phyloP scores from a whole-genome alignment of 176 grass and related monocot genomes.

The Rhynchospora tenuis region DNA sequence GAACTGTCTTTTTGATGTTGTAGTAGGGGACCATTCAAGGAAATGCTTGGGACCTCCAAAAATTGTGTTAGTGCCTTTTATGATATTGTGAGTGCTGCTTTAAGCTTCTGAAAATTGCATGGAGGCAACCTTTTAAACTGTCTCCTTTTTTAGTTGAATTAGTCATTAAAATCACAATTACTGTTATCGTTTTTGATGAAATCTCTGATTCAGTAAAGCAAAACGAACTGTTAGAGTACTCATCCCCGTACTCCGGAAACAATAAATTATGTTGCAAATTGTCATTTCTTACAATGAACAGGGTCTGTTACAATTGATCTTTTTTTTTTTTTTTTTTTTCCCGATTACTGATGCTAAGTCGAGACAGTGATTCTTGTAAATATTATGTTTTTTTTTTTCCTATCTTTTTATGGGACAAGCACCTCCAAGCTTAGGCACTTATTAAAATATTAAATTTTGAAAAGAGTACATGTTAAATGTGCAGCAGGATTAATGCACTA shows the following conservation, averaged over 20 bases:
- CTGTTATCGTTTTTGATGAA: neutral
- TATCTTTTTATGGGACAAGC: neutral
- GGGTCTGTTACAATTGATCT: neutral
- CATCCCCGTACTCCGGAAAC: neutral
- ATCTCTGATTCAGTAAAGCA: neutral
- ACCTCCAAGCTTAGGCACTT: neutral
- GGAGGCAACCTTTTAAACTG: neutral
- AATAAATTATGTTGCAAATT: neutral
- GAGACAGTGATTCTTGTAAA: neutral
- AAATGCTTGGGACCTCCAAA: neutral
- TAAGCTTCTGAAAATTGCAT: neutral
- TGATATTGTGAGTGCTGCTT: neutral
- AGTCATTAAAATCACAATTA: neutral
- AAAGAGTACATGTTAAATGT: neutral
- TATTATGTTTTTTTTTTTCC: neutral
- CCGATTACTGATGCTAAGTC: neutral
- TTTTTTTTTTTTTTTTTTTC: neutral
- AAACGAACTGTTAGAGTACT: neutral
- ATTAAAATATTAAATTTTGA: neutral
- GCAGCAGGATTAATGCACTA: neutral
- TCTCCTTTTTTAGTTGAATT: neutral
- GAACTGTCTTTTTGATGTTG: neutral
- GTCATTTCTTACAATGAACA: neutral
- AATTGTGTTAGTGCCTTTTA: neutral
- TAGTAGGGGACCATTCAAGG: neutral